Base-by-base conservation (phyloP, 257 asterid species). In the Solanum sejunctum region DNA sequence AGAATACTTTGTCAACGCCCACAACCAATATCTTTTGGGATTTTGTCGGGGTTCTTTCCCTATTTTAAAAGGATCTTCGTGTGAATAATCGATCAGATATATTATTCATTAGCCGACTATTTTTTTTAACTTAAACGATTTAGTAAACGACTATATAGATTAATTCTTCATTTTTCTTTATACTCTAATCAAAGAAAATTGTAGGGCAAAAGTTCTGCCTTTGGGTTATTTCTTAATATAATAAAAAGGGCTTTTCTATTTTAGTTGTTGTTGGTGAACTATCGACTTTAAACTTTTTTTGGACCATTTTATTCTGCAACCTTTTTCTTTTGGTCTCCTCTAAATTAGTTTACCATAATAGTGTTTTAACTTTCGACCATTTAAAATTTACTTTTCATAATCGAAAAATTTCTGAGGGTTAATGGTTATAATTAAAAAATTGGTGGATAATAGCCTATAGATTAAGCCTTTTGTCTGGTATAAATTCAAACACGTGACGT, bases 261-360 rank as follows among this genome's bases (percentile, higher is more conserved):
- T 72, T 43, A 11, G 89, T 93, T 36, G 91, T 84, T 51, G 98
- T 94, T n/a, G 92, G 89, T 23, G 88, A 89, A 71, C 56, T 66
- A 39, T n/a, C 54, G 49, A 61, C 39, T 21, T 72, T 23, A 52
- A 51, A 11, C 21, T 20, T 12, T 10, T 64, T 64, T 47, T 36
- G 20, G 21, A 23, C 84, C 84, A 52, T 17, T 58, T 58, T 8
- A 12, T 32, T 8, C 32, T 60, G 17, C n/a, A 28, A 77, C 39
- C 17, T 79, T 18, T 32, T 11, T 60, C 7, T 26, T 83, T 43
- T 60, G 1, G 23, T 6, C 21, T 20, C 18, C 36, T 21, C n/a
- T 4, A 32, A 28, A 17, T 23, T 28, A 3, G 67, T 60, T 49
- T 28, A 10, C 1, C 6, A 43, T 3, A 54, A 20, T 10, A 54